Percentiles rank a stretch among this genome's conserved stretches.
These are phyloP conservation scores for Turritis glabra DNA, from an alignment of 345 rosid species.

Conservation along the genomic window DNA sequence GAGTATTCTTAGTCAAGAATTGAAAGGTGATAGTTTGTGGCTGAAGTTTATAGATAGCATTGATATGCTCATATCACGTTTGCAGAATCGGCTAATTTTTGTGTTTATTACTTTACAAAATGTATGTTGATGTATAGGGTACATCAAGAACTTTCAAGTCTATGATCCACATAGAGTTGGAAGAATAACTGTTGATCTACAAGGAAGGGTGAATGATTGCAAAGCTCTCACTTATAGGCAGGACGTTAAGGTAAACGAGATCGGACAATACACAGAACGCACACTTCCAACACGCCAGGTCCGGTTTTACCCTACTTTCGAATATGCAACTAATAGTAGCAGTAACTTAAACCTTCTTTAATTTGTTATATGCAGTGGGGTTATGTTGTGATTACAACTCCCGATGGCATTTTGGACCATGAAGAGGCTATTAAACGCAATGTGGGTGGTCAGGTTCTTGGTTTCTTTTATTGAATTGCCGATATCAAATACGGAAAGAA, in stretches of 20 bases:
- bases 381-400: conserved; percentile 86
- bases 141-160: conserved; percentile 69
- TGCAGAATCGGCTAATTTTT: background rate
- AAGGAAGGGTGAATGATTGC: conserved; percentile 87
- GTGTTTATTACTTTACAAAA: background rate
- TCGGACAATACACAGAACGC: conserved; percentile 58
- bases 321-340: background rate
- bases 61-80: background rate
- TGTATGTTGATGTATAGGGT: conserved; percentile 47
- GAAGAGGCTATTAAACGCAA: conserved; percentile 80
- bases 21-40: background rate
- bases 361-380: conserved; percentile 67
- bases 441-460: conserved; percentile 91
- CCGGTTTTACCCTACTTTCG: background rate
- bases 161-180: conserved; percentile 89
- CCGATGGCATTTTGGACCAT: conserved; percentile 93
- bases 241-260: conserved; percentile 78
- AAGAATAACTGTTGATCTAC: conserved; percentile 76
- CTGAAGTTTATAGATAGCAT: background rate
- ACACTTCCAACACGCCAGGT: conserved; percentile 93
- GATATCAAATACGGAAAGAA: background rate
- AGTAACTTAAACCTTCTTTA: background rate
- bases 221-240: conserved; percentile 83
- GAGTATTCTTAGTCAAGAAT: too few relatives aligned
- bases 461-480: conserved; percentile 67